Percentiles rank a stretch among this genome's conserved stretches.
Conservation (phyloP, 345 rosid species). For the Sisymbrium irio region DNA sequence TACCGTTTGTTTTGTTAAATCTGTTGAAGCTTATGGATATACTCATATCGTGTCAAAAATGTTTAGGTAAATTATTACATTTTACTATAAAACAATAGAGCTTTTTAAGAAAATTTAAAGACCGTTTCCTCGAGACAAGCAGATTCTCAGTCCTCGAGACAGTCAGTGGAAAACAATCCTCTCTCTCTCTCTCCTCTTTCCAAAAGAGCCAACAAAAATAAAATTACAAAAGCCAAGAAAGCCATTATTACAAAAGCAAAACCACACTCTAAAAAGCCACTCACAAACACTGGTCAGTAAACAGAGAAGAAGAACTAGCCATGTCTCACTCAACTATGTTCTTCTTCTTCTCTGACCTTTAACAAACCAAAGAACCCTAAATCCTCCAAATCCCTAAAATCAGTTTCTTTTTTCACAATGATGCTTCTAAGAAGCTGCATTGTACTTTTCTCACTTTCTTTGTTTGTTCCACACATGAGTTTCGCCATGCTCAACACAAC, state of each 20-base stretch:
- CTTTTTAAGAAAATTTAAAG: conserved; percentile 9
- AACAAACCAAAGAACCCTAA: background rate
- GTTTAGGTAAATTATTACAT: background rate
- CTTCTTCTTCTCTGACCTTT: conserved; percentile 14
- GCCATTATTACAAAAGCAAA: conserved; percentile 29
- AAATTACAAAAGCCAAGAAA: conserved; percentile 32
- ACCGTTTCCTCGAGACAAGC: conserved; percentile 42
- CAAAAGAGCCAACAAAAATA: conserved; percentile 13
- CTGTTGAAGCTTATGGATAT: conserved; percentile 16
- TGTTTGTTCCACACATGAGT: conserved; percentile 36
- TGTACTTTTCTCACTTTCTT: conserved; percentile 42
- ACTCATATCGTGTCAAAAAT: background rate
- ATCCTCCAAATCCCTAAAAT: background rate
- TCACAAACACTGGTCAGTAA: conserved; percentile 19
- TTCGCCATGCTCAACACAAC: conserved; percentile 56
- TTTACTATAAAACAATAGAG: background rate
- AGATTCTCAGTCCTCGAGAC: conserved; percentile 37
- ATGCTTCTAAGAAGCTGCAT: conserved; percentile 51
- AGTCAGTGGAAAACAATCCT: conserved; percentile 32
- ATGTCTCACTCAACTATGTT: conserved; percentile 18
- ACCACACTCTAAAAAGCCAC: conserved; percentile 32
- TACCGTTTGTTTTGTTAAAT: conserved; percentile 4
- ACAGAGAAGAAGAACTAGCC: conserved; percentile 10
- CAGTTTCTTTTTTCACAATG: background rate
- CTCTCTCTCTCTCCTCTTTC: conserved; percentile 28